Conservation (phyloP, 1,284 basidiomycete genomes). For the Ustilago esculenta region DNA sequence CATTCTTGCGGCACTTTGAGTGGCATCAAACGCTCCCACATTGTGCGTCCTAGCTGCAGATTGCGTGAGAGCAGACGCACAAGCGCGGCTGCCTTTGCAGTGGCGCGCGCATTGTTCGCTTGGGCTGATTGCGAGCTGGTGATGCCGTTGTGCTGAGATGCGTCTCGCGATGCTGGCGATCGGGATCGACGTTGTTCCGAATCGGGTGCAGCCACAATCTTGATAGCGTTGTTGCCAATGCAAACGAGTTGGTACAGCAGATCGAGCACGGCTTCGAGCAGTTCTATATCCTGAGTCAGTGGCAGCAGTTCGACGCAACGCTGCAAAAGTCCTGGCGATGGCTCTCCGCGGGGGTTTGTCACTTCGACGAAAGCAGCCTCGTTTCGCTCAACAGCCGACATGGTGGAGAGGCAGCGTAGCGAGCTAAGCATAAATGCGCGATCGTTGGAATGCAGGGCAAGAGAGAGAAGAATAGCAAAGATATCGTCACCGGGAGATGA, state of each 20-base stretch:
- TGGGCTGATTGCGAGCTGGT: background rate
- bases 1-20: conserved; percentile 37
- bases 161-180: background rate
- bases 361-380: conserved; percentile 54
- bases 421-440: conserved; percentile 57
- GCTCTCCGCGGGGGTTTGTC: conserved; percentile 19
- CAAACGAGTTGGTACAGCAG: conserved; percentile 60
- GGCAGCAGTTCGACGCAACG: conserved; percentile 59
- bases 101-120: conserved; percentile 5
- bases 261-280: conserved; percentile 59
- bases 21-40: conserved; percentile 52
- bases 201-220: conserved; percentile 25
- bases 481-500: conserved; percentile 39
- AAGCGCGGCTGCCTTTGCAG: conserved; percentile 31
- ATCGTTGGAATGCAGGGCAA: conserved; percentile 52
- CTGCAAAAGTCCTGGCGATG: conserved; percentile 48
- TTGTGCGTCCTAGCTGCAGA: conserved; percentile 47
- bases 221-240: conserved; percentile 57
- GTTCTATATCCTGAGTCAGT: conserved; percentile 55
- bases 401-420: conserved; percentile 52
- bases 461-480: conserved; percentile 47
- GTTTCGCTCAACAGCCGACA: conserved; percentile 55
- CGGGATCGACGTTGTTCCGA: background rate
- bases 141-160: background rate
- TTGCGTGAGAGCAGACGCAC: conserved; percentile 51